Base-by-base conservation (phyloP, 805 yeast species). In the Kuraishia hungarica region DNA sequence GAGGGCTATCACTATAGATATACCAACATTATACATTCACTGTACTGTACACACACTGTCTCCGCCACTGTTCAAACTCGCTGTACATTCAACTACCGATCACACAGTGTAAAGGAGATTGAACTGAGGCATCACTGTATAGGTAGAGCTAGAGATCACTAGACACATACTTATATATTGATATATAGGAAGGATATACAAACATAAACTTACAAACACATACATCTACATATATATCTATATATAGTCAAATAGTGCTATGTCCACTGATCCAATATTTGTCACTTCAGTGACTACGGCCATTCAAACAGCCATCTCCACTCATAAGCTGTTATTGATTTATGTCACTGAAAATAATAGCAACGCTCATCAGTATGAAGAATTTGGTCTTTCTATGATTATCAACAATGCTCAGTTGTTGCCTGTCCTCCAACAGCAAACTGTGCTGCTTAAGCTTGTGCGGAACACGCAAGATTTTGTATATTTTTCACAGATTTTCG, bases 401-500 rank as follows among this genome's bases (percentile, higher is more conserved):
- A 35, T 35, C 43, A 35, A 35, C 43, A 35, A 35, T 15, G 43
- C 43, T 7, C 43, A 13, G 8, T 17, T 35, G 43, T 15, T 35
- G 43, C 43, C 43, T 13, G 4, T 35, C 4, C 43, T 35, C 43
- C 62, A 55, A 50, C 64, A 57, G 52, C 50, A 19, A 54, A 51
- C 39, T 29, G 67, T 79, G 2, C 69, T 75, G 52, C 61, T 81
- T 23, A 68, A 68, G 56, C 59, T 81, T 39, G 51, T 64, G 1
- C 64, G 68, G 39, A 75, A 67, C 4, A 63, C 80, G 2, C 62
- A 64, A 1, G 78, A 79, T 54, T 79, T 69, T 55, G 62, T 56
- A 2, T 68, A 68, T 60, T 83, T 83, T 62, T 71, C 72, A 51
- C 82, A 81, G 60, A 70, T 83, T n/a, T 82, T 81, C 56, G 78